Percentiles rank a stretch among this genome's conserved stretches.
phyloP scores from a whole-genome alignment of 352 stramenopile genomes.

The Sclerospora graminicola region DNA sequence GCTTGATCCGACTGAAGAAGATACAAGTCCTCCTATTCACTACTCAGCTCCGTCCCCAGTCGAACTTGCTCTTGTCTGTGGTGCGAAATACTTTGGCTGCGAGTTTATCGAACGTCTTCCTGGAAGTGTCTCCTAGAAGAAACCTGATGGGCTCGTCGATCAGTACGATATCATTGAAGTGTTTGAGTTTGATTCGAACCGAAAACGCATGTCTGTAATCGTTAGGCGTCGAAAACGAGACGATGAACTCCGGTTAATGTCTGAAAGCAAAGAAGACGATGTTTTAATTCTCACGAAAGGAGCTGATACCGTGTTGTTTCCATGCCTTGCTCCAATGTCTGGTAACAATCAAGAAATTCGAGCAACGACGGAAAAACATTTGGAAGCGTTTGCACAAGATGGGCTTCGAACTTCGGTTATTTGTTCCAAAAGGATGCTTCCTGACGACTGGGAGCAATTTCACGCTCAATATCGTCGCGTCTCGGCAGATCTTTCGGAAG shows the following conservation, averaged over 20 bases:
- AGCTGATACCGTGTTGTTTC: slow-evolving; percentile 81
- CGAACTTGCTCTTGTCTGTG: slow-evolving; percentile 76
- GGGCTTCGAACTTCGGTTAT: slow-evolving; percentile 86
- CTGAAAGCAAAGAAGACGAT: slow-evolving; percentile 56
- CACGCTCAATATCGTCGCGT: slow-evolving; percentile 51
- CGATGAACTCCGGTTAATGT: slow-evolving; percentile 58
- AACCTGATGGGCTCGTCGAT: slow-evolving; percentile 39
- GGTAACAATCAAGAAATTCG: slow-evolving; percentile 28
- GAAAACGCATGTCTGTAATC: slow-evolving; percentile 84
- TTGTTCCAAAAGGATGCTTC: slow-evolving; percentile 44
- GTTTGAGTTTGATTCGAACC: slow-evolving; percentile 89
- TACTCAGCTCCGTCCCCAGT: slow-evolving; percentile 88
- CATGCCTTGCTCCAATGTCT: slow-evolving; percentile 36
- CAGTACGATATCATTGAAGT: slow-evolving; percentile 88
- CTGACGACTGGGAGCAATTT: slow-evolving; percentile 58
- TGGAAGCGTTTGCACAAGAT: slow-evolving; percentile 79
- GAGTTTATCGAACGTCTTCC: slow-evolving; percentile 66
- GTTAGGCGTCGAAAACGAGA: slow-evolving; percentile 63
- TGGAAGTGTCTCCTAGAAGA: slow-evolving; percentile 60
- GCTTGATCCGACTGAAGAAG: slow-evolving; percentile 22
- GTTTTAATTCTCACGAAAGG: slow-evolving; percentile 73
- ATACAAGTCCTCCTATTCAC: slow-evolving; percentile 18
- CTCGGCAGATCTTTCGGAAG: slow-evolving; percentile 48
- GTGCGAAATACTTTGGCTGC: slow-evolving; percentile 82
- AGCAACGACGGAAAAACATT: slow-evolving; percentile 45